These are phyloP conservation scores for Astrocystis sublimbata DNA, from an alignment of 495 filamentous ascomycete genomes.

Conservation along the genomic window DNA sequence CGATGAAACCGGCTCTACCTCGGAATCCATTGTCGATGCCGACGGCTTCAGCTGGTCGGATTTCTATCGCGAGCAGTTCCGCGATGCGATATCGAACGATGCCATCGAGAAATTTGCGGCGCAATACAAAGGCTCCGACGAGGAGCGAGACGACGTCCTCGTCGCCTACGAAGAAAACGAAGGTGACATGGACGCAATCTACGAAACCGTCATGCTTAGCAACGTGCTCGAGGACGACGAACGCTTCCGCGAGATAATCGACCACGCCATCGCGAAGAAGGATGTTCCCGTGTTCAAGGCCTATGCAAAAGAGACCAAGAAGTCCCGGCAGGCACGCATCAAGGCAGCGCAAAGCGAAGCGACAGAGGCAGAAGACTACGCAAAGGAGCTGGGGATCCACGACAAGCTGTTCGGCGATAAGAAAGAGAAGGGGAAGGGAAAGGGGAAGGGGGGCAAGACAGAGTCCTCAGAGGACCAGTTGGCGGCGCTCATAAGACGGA, in stretches of 20 bases:
- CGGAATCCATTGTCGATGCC: constrained; percentile 67
- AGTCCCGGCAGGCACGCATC: constrained; percentile 61
- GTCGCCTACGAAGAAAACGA: constrained; percentile 67
- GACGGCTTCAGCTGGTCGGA: constrained; percentile 86
- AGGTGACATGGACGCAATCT: constrained; percentile 74
- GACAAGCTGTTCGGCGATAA: constrained; percentile 52
- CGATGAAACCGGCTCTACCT: constrained; percentile 83
- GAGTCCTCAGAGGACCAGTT: constrained; percentile 41
- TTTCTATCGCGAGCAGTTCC: constrained; percentile 82
- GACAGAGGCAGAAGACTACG: constrained; percentile 69
- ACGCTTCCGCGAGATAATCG: constrained; percentile 76
- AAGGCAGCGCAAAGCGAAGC: constrained; percentile 65
- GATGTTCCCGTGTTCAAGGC: constrained; percentile 64
- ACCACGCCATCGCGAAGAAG: constrained; percentile 70
- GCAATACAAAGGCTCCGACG: constrained; percentile 82
- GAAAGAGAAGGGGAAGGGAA: constrained; percentile 34
- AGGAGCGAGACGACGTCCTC: constrained; percentile 76
- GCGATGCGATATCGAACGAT: constrained; percentile 65
- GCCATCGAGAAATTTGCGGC: constrained; percentile 70
- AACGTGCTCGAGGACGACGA: constrained; percentile 84
- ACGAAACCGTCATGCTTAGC: constrained; percentile 81
- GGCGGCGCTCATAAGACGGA: constrained; percentile 44
- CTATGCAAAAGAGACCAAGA: constrained; percentile 71
- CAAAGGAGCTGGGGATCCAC: constrained; percentile 69
- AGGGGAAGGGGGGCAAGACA: no score